These are phyloP conservation scores for Trichoderma simmonsii DNA, from an alignment of 2,329 filamentous ascomycete species.

Conservation along the genomic window DNA sequence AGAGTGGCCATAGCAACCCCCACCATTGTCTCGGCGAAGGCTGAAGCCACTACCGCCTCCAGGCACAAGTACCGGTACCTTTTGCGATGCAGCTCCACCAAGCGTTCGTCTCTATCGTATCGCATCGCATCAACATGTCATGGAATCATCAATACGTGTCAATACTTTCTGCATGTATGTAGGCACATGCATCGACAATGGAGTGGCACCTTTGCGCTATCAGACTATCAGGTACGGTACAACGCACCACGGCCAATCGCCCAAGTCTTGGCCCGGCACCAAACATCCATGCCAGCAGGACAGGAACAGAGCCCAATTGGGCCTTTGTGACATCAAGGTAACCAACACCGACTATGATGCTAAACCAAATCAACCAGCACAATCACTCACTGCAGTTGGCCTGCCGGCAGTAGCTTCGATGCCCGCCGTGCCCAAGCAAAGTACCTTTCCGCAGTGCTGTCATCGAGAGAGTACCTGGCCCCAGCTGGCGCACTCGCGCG, in stretches of 20 bases:
- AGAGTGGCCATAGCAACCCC: not conserved
- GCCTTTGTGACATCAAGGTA: not conserved
- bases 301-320: not conserved
- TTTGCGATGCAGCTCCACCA: not conserved
- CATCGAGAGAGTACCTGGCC: not conserved
- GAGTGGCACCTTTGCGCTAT: not conserved
- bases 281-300: not conserved
- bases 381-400: not conserved
- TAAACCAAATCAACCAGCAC: not conserved
- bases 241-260: not conserved
- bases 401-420: not conserved
- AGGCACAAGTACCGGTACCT: not conserved
- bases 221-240: not conserved
- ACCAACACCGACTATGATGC: not conserved
- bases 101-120: not conserved
- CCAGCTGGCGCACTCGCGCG: conserved; percentile 7
- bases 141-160: not conserved
- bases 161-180: not conserved
- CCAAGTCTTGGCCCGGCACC: not conserved
- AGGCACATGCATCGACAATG: not conserved
- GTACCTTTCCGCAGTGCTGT: not conserved
- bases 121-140: not conserved
- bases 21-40: not conserved
- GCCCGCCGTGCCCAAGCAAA: not conserved
- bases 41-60: conserved; percentile 13